Base-by-base conservation (phyloP, 78 protist genomes). In the Emiliania huxleyi region DNA sequence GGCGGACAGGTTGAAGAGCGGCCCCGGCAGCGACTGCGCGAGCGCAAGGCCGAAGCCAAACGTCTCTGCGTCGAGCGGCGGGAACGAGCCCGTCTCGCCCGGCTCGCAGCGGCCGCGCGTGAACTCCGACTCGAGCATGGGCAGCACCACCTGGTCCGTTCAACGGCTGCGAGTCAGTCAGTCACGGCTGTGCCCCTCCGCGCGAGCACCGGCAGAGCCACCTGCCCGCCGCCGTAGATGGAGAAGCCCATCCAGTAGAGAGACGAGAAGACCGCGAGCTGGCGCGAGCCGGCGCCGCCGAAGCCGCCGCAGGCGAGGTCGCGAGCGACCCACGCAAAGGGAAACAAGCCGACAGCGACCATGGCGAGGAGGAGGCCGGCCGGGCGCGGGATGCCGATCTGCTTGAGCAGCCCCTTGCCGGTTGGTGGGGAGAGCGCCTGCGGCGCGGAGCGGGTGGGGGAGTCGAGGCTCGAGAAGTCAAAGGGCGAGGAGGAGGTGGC, bases 201-300 rank as follows among this genome's bases (percentile, higher is more conserved):
- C 62, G 8, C 62, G 40, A 83, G 52, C 62, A 83, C 5, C 8
- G 89, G 89, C 33, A 83, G 52, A 21, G 45, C 89, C 22, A 83
- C 89, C 18, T 26, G 89, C 22, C 89, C 89, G 40, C 89, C 89
- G 69, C 89, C 89, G 44, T 35, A 83, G 37, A 83, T 35, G 42
- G 25, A 6, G 40, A 4, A 1, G 26, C 89, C 89, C 44, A 83
- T 33, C 56, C 35, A 0, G 69, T 33, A 83, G 62, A 83, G 44
- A 42, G 84, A 18, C 46, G 15, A 21, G 46, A 69, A n/a, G 46
- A 73, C 22, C 44, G 46, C 84, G 40, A 73, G 35, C 23, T 4
- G 44, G 1, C 18, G 43, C 40, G 46, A 42, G 1, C 1, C 8
- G 44, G n/a, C 33, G 46, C 0, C 33, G 46, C 22, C 35, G 2